Evolutionary conservation across 2,329 filamentous ascomycete species (phyloP).

Genomic region (Pseudogymnoascus sp.): DNA sequence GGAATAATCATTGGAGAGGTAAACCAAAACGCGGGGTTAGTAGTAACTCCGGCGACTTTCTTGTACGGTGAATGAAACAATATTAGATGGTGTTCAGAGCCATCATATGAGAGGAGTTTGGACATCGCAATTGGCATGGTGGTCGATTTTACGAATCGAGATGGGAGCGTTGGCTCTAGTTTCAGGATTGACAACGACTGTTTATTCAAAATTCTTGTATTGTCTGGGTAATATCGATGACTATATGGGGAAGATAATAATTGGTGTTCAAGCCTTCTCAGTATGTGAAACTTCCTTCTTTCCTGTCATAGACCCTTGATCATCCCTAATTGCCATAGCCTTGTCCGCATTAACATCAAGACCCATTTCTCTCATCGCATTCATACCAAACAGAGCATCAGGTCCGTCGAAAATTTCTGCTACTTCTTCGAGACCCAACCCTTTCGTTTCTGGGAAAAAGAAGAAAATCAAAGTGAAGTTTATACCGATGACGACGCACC

Average conservation of each 20-base stretch:
- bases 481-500: constrained; percentile 3
- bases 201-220: neutral
- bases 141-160: no score
- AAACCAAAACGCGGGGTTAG: no score
- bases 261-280: constrained; percentile 1
- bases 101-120: no score
- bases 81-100: no score
- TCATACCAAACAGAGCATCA: constrained; percentile 7
- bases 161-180: no score
- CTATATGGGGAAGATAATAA: neutral
- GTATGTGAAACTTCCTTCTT: constrained; percentile 1
- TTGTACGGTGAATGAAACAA: no score
- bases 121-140: no score
- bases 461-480: constrained; percentile 49
- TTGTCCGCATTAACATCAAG: constrained; percentile 8
- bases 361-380: constrained; percentile 9
- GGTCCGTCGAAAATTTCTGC: constrained; percentile 23
- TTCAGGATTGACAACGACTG: no score
- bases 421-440: constrained; percentile 58
- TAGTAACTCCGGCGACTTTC: no score
- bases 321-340: neutral
- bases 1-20: no score
- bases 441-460: constrained; percentile 58
- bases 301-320: neutral
- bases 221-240: neutral